A percentile compares a stretch with the other conserved stretches of the same genome.
These are phyloP conservation scores for Plasmodium blacklocki DNA, from an alignment of 169 alveolate species.

Conservation along the genomic window DNA sequence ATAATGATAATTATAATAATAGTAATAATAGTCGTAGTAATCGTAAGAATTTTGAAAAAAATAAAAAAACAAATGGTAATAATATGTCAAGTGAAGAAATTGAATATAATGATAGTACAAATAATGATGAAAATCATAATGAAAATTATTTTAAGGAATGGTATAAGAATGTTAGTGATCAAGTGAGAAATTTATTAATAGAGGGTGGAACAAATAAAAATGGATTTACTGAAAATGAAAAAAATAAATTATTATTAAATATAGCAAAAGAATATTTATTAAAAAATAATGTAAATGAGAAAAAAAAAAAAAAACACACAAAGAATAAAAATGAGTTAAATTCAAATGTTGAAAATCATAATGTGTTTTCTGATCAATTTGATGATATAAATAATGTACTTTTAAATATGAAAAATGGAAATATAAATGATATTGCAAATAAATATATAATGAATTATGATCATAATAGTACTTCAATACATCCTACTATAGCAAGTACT, in stretches of 20 bases:
- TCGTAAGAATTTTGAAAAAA: neutral
- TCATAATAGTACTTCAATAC: too few species aligned
- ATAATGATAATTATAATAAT: neutral
- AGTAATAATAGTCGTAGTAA: neutral
- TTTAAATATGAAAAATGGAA: slow-evolving; percentile 15
- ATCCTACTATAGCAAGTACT: too few species aligned
- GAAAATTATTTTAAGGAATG: slow-evolving; percentile 11
- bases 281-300: slow-evolving; percentile 6
- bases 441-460: neutral
- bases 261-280: slow-evolving; percentile 7
- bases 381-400: slow-evolving; percentile 27
- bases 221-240: neutral
- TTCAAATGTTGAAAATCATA: slow-evolving; percentile 23
- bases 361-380: neutral
- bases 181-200: neutral
- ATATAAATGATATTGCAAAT: neutral
- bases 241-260: slow-evolving; percentile 1
- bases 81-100: neutral
- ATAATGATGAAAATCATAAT: neutral
- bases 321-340: neutral
- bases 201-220: neutral
- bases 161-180: neutral
- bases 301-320: slow-evolving; percentile 6
- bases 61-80: neutral
- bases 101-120: neutral